Base-by-base conservation (phyloP, 148 eudicot species). In the Bassia scoparia region DNA sequence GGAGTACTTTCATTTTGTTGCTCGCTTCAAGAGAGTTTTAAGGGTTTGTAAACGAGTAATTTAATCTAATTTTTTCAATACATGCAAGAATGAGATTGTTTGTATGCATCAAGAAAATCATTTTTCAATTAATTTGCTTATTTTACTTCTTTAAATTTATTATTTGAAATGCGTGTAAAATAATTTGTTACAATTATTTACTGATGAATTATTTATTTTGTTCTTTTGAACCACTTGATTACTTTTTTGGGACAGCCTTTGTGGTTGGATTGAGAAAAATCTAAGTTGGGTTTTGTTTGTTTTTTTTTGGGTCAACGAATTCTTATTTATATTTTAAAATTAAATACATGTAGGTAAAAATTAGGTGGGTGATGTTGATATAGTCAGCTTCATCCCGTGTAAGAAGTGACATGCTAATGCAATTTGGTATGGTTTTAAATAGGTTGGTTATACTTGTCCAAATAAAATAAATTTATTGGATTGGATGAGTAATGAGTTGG, bases 351-450 rank as follows among this genome's bases (percentile, higher is more conserved):
- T 68, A 21, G 71, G 71, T 68, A 3, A 49, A 24, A 18, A 68
- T 68, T 68, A 68, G 71, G 71, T 68, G 58, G 56, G 4, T 0
- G 55, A 27, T 49, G 71, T 44, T 68, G 35, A 67, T 48, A 29
- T 67, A 24, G 56, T 49, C 41, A 15, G 17, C 18, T 23, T 41
- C 49, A 41, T 37, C 68, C 66, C 50, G 71, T 29, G 58, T 68
- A 49, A 27, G 16, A 56, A 68, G 58, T 68, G 59, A 50, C 71
- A 48, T 46, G 27, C 31, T 30, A 21, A 50, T 48, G 56, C 71
- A 48, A 68, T 48, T 31, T 49, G 71, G 29, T 50, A 20, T 13
- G 30, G 38, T 46, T 44, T 67, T 67, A 67, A 44, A 17, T 41
- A 43, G 52, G 30, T 41, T 66, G 52, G 53, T 30, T 66, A 38